phyloP scores from a whole-genome alignment of 1,139 yeast species.

The Blastobotrys elegans region DNA sequence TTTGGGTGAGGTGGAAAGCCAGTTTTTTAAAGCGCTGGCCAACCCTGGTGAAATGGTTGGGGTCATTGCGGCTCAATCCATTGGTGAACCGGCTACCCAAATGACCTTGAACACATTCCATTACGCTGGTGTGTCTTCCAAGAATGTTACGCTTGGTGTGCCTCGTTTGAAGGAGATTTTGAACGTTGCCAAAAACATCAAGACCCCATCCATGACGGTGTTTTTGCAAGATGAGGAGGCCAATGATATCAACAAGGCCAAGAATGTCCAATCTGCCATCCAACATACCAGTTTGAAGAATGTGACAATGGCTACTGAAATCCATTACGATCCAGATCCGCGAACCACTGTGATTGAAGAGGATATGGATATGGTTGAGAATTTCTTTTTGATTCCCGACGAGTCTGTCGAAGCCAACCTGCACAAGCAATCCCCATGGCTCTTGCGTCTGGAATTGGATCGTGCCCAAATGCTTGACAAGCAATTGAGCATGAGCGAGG shows the following conservation, averaged over 20 bases:
- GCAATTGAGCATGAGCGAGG: slow-evolving; percentile 97
- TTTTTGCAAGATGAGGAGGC: slow-evolving; percentile 78
- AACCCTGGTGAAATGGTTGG: slow-evolving; percentile 99
- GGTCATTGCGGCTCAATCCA: slow-evolving; percentile 97
- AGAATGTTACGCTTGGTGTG: slow-evolving; percentile 98
- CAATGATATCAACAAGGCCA: slow-evolving; percentile 86
- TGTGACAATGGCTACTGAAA: slow-evolving; percentile 96
- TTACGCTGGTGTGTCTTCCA: slow-evolving; percentile 99
- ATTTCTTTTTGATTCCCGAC: slow-evolving; percentile 96
- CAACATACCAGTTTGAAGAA: slow-evolving; percentile 94
- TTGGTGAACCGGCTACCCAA: slow-evolving; percentile 99
- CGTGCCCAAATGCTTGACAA: slow-evolving; percentile 99
- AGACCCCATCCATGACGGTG: slow-evolving; percentile 96
- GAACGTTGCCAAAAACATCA: slow-evolving; percentile 95
- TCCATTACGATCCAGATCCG: slow-evolving; percentile 97
- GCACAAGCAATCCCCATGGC: slow-evolving; percentile 96
- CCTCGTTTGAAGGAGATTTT: slow-evolving; percentile 99
- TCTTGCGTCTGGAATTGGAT: slow-evolving; percentile 90
- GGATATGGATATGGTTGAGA: slow-evolving; percentile 94
- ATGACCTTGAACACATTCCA: slow-evolving; percentile 99
- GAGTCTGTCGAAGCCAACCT: slow-evolving; percentile 92
- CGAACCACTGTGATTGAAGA: slow-evolving; percentile 92
- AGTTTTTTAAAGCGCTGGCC: slow-evolving; percentile 86
- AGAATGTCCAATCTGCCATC: slow-evolving; percentile 91
- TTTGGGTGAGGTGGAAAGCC: slow-evolving; percentile 86